A percentile compares a stretch with the other conserved stretches of the same genome.
Conservation (phyloP, 73 alveolate genomes). For the Paramecium pentaurelia region DNA sequence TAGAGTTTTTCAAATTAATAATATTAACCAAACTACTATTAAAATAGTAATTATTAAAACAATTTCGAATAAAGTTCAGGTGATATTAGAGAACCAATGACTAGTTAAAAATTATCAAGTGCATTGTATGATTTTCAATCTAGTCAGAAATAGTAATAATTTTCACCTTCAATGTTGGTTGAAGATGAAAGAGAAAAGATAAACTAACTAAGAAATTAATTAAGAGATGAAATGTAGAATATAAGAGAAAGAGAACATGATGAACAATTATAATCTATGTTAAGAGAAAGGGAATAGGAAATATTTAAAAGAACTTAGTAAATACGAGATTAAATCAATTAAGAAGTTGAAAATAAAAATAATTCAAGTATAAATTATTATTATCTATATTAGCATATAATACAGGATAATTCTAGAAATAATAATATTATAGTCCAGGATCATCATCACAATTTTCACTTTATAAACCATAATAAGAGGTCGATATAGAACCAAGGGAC, state of each 20-base stretch:
- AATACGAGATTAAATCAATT: background rate
- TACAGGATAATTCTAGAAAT: background rate
- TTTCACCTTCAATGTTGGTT: background rate
- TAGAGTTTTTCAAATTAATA: background rate
- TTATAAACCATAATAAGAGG: slow-evolving; percentile 1
- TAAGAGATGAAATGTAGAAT: background rate
- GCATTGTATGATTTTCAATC: slow-evolving; percentile 5
- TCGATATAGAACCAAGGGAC: background rate
- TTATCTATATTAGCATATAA: background rate
- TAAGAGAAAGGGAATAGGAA: slow-evolving; percentile 7
- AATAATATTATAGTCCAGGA: slow-evolving; percentile 28
- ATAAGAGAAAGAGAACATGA: slow-evolving; percentile 36
- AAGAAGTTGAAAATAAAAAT: background rate
- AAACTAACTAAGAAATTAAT: background rate
- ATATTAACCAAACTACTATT: background rate
- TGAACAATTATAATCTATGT: background rate
- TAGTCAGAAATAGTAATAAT: background rate
- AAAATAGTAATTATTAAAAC: background rate
- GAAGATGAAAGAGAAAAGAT: slow-evolving; percentile 40
- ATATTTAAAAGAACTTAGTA: slow-evolving; percentile 40
- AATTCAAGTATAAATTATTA: background rate
- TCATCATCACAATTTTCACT: slow-evolving; percentile 16
- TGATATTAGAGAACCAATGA: slow-evolving; percentile 34
- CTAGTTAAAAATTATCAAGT: slow-evolving; percentile 12
- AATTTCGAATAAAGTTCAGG: slow-evolving; percentile 1